Evolutionary conservation across 2,329 filamentous ascomycete genomes (phyloP).

Genomic region (Fusarium siculi): DNA sequence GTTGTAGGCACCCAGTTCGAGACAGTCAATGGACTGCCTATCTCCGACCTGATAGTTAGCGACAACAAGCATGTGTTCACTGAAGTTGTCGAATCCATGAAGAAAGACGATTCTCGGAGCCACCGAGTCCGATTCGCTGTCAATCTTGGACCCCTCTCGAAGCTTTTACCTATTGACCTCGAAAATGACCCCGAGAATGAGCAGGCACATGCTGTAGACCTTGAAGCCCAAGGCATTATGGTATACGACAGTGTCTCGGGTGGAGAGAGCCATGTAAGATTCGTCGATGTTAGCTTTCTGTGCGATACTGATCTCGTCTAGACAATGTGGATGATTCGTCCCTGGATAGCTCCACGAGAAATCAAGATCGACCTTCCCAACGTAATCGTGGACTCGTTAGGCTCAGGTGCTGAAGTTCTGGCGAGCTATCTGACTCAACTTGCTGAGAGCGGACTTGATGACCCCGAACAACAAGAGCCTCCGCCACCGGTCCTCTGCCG

Average conservation of each 20-base stretch:
- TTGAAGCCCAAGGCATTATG: conserved; percentile 98
- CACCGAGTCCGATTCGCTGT: conserved; percentile 87
- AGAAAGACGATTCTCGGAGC: conserved; percentile 91
- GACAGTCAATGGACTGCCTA: conserved; percentile 77
- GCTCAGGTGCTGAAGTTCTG: conserved; percentile 92
- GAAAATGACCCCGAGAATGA: conserved; percentile 53
- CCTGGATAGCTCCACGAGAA: conserved; percentile 86
- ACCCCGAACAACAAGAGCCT: conserved; percentile 79
- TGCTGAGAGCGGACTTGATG: conserved; percentile 83
- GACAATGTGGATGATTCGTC: conserved; percentile 99
- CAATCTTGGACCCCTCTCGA: conserved; percentile 74
- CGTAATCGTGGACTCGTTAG: conserved; percentile 90
- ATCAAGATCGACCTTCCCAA: conserved; percentile 94
- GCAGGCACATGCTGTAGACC: conserved; percentile 67
- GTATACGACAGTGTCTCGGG: conserved; percentile 91
- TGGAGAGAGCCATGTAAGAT: conserved; percentile 87
- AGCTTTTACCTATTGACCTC: conserved; percentile 62
- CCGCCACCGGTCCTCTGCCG: conserved; percentile 92
- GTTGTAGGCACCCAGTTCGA: conserved; percentile 84
- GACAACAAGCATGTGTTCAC: conserved; percentile 84
- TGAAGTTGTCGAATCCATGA: conserved; percentile 87
- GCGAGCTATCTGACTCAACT: conserved; percentile 92
- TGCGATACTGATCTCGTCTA: conserved; percentile 54
- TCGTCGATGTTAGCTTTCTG: neutral
- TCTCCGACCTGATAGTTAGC: conserved; percentile 81